Evolutionary conservation across 805 yeast species (phyloP).

Genomic region (Candida anglica): DNA sequence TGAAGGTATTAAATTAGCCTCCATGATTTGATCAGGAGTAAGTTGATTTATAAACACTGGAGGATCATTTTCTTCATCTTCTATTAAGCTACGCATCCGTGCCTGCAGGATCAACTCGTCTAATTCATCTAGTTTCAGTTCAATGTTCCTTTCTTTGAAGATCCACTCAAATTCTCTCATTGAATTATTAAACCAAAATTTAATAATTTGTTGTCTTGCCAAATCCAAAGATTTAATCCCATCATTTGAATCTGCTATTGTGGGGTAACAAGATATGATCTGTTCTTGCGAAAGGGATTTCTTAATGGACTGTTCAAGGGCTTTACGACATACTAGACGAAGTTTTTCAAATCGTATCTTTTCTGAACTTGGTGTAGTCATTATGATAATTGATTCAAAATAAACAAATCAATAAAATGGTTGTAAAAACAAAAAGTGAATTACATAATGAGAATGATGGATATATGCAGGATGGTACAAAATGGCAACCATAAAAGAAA

Average conservation of each 20-base stretch:
- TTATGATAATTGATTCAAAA: neutral
- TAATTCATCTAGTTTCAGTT: slow-evolving; percentile 40
- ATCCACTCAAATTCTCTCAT: slow-evolving; percentile 53
- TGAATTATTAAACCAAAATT: slow-evolving; percentile 48
- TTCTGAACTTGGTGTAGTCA: slow-evolving; percentile 7
- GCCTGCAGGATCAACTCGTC: slow-evolving; percentile 47
- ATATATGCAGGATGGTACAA: too few relatives aligned
- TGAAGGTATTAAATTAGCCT: slow-evolving; percentile 20
- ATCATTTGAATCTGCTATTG: slow-evolving; percentile 40
- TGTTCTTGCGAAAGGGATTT: slow-evolving; percentile 49
- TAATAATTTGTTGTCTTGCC: slow-evolving; percentile 49
- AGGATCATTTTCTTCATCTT: slow-evolving; percentile 6
- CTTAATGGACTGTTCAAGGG: slow-evolving; percentile 49
- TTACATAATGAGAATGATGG: too few relatives aligned
- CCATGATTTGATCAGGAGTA: slow-evolving; percentile 27
- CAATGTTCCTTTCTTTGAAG: slow-evolving; percentile 44
- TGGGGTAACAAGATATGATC: slow-evolving; percentile 52
- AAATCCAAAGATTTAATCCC: slow-evolving; percentile 43
- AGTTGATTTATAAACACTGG: slow-evolving; percentile 27
- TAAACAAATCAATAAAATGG: neutral
- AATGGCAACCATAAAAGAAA: too few relatives aligned
- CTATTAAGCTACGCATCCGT: neutral
- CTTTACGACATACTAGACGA: slow-evolving; percentile 46
- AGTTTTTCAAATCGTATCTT: slow-evolving; percentile 47
- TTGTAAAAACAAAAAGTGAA: too few relatives aligned